Conservation (phyloP, 2,329 filamentous ascomycete genomes). For the Lasiodiplodia sp. region DNA sequence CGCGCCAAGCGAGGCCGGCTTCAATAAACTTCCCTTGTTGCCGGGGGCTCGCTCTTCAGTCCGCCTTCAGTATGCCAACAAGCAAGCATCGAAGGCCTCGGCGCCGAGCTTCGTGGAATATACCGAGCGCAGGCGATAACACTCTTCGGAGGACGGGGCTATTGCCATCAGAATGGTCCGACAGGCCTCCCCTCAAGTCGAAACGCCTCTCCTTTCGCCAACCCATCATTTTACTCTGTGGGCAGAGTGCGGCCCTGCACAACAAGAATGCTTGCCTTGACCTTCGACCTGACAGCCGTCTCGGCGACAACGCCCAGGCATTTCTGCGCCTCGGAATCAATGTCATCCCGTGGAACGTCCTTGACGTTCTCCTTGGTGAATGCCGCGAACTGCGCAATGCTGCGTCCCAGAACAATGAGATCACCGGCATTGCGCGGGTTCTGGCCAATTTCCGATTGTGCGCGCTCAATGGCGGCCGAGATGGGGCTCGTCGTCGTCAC, state of each 20-base stretch:
- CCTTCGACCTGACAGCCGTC: slow-evolving; percentile 63
- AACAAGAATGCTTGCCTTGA: slow-evolving; percentile 74
- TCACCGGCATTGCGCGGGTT: slow-evolving; percentile 72
- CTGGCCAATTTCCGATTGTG: slow-evolving; percentile 66
- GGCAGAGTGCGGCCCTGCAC: slow-evolving; percentile 60
- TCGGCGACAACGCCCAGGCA: slow-evolving; percentile 66
- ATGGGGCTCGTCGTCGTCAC: slow-evolving; percentile 48
- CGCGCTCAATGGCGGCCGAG: slow-evolving; percentile 59
- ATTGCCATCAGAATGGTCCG: background rate
- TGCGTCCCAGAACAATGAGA: slow-evolving; percentile 71
- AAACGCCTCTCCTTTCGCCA: background rate
- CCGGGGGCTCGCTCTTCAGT: slow-evolving; percentile 11
- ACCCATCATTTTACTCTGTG: background rate
- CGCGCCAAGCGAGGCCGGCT: background rate
- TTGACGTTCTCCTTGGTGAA: slow-evolving; percentile 34
- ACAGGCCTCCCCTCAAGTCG: background rate
- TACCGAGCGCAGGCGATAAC: too few species aligned
- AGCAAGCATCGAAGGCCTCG: too few species aligned
- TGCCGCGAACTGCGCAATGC: slow-evolving; percentile 34
- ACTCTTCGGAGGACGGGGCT: background rate
- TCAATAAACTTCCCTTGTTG: background rate
- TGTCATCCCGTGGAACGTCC: slow-evolving; percentile 37
- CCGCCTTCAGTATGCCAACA: background rate
- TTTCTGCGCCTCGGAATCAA: slow-evolving; percentile 52
- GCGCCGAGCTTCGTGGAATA: background rate